These are phyloP conservation scores for Tolypocladium amazonense DNA, from an alignment of 2,329 filamentous ascomycete genomes.

Conservation along the genomic window DNA sequence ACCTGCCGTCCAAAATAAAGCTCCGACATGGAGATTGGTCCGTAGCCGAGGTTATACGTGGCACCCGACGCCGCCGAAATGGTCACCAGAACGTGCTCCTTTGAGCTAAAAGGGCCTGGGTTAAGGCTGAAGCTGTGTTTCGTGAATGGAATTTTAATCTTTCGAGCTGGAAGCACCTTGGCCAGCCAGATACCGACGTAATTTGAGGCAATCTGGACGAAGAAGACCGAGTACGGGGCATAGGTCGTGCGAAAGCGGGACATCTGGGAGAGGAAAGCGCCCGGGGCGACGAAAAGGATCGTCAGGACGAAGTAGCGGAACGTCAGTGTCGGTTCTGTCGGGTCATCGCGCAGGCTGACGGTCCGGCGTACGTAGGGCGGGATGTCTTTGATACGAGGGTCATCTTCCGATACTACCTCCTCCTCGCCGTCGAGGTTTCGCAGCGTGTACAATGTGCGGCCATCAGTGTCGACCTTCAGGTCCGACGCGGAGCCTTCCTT, in stretches of 20 bases:
- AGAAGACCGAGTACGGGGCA: slow-evolving; percentile 49
- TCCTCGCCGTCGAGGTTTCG: slow-evolving; percentile 12
- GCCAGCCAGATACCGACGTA: slow-evolving; percentile 44
- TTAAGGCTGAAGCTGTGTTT: slow-evolving; percentile 40
- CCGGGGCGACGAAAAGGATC: slow-evolving; percentile 43
- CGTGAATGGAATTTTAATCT: slow-evolving; percentile 34
- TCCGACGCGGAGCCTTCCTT: slow-evolving; percentile 1
- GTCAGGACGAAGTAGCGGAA: slow-evolving; percentile 49
- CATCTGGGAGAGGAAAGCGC: slow-evolving; percentile 47
- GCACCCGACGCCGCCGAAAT: slow-evolving; percentile 42
- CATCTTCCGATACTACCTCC: slow-evolving; percentile 28
- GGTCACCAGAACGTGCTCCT: slow-evolving; percentile 47
- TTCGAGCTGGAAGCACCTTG: slow-evolving; percentile 35
- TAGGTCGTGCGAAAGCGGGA: slow-evolving; percentile 45
- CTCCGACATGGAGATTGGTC: slow-evolving; percentile 42
- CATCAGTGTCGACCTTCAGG: slow-evolving; percentile 3
- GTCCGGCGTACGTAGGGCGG: slow-evolving; percentile 40
- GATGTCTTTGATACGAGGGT: slow-evolving; percentile 40
- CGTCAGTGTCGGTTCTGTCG: slow-evolving; percentile 43
- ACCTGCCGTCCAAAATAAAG: slow-evolving; percentile 44
- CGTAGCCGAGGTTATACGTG: slow-evolving; percentile 39
- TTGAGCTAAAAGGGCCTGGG: slow-evolving; percentile 44
- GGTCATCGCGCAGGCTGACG: slow-evolving; percentile 46
- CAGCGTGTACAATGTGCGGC: slow-evolving; percentile 6
- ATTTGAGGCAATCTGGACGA: slow-evolving; percentile 48